Evolutionary conservation across 2,329 filamentous ascomycete species (phyloP), one percentile per base, ranked within the genome.

Genomic region (Phialophora tarda): DNA sequence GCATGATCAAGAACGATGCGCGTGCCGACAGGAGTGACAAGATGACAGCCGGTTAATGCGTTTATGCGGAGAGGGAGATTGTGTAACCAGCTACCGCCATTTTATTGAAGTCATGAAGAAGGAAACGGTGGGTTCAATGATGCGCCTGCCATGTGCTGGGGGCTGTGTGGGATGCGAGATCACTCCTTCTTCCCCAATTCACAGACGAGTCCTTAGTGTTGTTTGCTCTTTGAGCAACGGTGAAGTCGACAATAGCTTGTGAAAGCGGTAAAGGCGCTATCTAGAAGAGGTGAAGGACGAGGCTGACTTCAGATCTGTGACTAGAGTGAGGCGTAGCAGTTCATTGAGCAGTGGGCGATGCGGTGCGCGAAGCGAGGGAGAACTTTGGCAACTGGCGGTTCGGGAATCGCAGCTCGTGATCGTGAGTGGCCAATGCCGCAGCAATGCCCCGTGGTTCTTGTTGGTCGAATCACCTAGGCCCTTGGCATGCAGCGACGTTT

Each of bases 1-100:
- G 61, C 69, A 71, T 71, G 61, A 63, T 71, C 67, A 60, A 61
- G 54, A 55, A 51, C 10, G 21, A 51, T 26, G 48, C 38, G 48
- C 12, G 21, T 51, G 21, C 48, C 12, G 24, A 4, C 47, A 6
- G n/a, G 47, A 48, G n/a, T 8, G 47, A 50, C 21, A 34, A n/a
- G 50, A 21, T 53, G n/a, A 34, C 24, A 38, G 38, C 7, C 14
- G 5, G 38, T n/a, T 17, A n/a, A n/a, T n/a, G 17, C 38, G 38
- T 44, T 44, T 21, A 44, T 44, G 38, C 38, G 6, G 38, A 44
- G 38, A n/a, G 38, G 14, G 14, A 8, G 17, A n/a, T 8, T 44
- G 38, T 7, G 38, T 7, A 8, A 44, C 38, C 38, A 23, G 44
- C 23, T 12, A 21, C 41, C 14, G 41, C 17, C 24, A 21, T 12